These are phyloP conservation scores for Trametes versicolor DNA, from an alignment of 1,284 basidiomycete genomes.

Conservation along the genomic window DNA sequence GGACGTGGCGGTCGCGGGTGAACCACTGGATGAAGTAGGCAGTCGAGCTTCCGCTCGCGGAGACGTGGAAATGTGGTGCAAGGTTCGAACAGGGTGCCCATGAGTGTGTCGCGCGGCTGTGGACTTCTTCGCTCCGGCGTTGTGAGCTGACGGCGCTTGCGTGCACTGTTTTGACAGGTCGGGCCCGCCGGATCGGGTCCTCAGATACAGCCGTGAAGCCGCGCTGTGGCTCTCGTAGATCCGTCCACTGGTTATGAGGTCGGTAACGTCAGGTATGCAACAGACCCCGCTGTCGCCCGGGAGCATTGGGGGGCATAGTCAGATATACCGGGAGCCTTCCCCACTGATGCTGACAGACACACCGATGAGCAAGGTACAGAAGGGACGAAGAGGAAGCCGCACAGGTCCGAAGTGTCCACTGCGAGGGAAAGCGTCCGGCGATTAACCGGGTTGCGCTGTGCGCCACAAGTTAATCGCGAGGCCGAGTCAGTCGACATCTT, in stretches of 20 bases:
- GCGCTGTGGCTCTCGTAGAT: constrained; percentile 18
- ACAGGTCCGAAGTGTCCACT: constrained; percentile 18
- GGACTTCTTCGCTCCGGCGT: constrained; percentile 9
- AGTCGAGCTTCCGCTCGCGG: constrained; percentile 1
- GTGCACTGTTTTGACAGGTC: constrained; percentile 13
- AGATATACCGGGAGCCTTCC: constrained; percentile 6
- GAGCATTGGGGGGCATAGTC: constrained; percentile 4
- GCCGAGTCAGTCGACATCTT: constrained; percentile 23
- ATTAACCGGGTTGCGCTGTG: constrained; percentile 29
- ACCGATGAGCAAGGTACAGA: constrained; percentile 34
- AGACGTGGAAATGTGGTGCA: neutral
- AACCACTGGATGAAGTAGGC: neutral
- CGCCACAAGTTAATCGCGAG: constrained; percentile 19
- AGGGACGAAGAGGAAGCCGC: constrained; percentile 14
- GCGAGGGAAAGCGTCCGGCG: constrained; percentile 27
- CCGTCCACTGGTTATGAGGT: constrained; percentile 11
- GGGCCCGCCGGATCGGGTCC: constrained; percentile 8
- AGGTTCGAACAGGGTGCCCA: constrained; percentile 19
- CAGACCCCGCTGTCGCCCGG: constrained; percentile 16
- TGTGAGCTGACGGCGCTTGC: neutral
- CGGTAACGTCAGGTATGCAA: constrained; percentile 17
- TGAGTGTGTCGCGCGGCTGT: constrained; percentile 13
- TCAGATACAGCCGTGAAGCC: constrained; percentile 12
- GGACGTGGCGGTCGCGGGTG: constrained; percentile 4
- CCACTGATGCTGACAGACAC: constrained; percentile 14